Base-by-base conservation (phyloP, 805 yeast genomes). In the Saccharomyces cerevisiae region DNA sequence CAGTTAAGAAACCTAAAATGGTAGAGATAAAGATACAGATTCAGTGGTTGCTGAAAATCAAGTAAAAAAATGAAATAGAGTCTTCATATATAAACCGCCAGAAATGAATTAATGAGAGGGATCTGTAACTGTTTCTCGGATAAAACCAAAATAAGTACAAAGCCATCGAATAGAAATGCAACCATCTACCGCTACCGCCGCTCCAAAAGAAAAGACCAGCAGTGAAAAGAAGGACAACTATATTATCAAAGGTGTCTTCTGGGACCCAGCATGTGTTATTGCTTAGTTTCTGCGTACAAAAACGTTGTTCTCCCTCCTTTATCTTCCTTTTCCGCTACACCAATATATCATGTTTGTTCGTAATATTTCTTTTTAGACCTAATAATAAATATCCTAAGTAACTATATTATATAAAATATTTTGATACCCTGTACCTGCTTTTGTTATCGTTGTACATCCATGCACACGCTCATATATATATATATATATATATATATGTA, bases 161-260 rank as follows among this genome's bases (percentile, higher is more conserved):
- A 9, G 26, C n/a, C n/a, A 41, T 21, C 21, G 27, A 51, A 31
- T 36, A 52, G 54, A 47, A 51, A 64, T 65, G 69, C 67, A 62
- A 61, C 67, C 69, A 60, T 17, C 43, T 17, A 55, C 64, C 53
- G 53, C 60, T 31, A 53, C 60, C 41, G 61, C 63, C 51, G 66
- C 67, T 41, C 57, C 64, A 47, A 57, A 61, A 51, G 62, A 65
- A 49, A 55, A 63, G 54, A 62, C 53, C 55, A 50, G 61, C 24
- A 48, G 60, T 17, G 67, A 64, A 51, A 62, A 58, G 55, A 62
- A 62, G 49, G 69, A 66, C 49, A 64, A 63, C 58, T 66, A 55
- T 50, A 58, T 59, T 49, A 52, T 63, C 46, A 55, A 51, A 30
- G 67, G 66, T 48, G 47, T 57, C 30, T 58, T 50, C 54, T 59